Conservation (phyloP, 495 filamentous ascomycete genomes). For the Neurospora pannonica region DNA sequence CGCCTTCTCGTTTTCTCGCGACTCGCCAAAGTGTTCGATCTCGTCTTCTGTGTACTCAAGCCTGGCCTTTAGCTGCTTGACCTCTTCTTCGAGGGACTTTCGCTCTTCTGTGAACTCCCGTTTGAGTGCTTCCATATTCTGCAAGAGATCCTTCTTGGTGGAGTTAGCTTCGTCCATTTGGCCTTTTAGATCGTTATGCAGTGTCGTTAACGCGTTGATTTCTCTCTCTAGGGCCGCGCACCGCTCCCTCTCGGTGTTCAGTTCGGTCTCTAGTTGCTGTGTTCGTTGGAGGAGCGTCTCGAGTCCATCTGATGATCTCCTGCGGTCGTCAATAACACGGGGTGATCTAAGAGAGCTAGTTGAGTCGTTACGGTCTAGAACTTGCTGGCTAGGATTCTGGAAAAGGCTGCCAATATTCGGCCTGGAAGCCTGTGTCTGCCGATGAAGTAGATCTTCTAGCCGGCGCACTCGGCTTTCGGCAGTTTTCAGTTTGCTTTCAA, state of each 20-base stretch:
- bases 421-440: slow-evolving; percentile 63
- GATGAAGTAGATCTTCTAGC: slow-evolving; percentile 86
- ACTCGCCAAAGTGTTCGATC: slow-evolving; percentile 73
- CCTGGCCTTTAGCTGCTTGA: slow-evolving; percentile 60
- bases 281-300: slow-evolving; percentile 47
- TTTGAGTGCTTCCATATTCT: slow-evolving; percentile 86
- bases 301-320: slow-evolving; percentile 25
- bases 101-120: slow-evolving; percentile 81
- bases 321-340: slow-evolving; percentile 25
- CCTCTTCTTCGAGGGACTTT: slow-evolving; percentile 67
- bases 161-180: slow-evolving; percentile 75
- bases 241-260: slow-evolving; percentile 47
- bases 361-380: slow-evolving; percentile 31
- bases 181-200: slow-evolving; percentile 56
- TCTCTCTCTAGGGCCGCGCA: slow-evolving; percentile 50
- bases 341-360: slow-evolving; percentile 32
- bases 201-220: slow-evolving; percentile 43
- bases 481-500: slow-evolving; percentile 73
- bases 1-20: slow-evolving; percentile 66
- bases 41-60: slow-evolving; percentile 87
- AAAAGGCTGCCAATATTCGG: slow-evolving; percentile 64
- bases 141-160: slow-evolving; percentile 88
- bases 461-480: slow-evolving; percentile 87
- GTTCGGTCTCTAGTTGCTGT: slow-evolving; percentile 71
- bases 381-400: slow-evolving; percentile 29